Evolutionary conservation across 768 basidiomycete genomes (phyloP).

Genomic region (Kwoniella shandongensis): DNA sequence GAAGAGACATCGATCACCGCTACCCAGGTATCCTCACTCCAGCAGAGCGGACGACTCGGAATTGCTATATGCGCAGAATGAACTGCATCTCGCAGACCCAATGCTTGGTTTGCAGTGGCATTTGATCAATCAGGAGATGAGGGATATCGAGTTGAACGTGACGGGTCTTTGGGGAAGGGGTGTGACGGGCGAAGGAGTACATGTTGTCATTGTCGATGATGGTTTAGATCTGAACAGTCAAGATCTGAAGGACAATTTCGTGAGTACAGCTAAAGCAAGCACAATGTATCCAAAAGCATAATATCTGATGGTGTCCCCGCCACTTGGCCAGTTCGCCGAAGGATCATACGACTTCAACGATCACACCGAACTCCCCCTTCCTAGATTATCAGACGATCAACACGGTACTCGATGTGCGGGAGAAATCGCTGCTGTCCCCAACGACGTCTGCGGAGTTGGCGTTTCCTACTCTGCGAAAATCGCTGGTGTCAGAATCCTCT

Average conservation of each 20-base stretch:
- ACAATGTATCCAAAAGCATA: not conserved
- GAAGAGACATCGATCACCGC: constrained; percentile 47
- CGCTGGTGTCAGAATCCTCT: constrained; percentile 91
- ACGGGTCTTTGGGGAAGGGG: constrained; percentile 88
- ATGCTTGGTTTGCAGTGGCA: constrained; percentile 89
- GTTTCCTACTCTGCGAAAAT: constrained; percentile 89
- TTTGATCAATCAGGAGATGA: constrained; percentile 79
- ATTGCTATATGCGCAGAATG: constrained; percentile 57
- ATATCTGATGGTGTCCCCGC: not conserved
- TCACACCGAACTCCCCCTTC: constrained; percentile 80
- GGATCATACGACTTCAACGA: constrained; percentile 97
- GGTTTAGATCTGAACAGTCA: constrained; percentile 86
- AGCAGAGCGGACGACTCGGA: constrained; percentile 30
- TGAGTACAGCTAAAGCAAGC: constrained; percentile 56
- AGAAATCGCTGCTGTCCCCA: constrained; percentile 88
- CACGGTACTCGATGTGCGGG: constrained; percentile 98
- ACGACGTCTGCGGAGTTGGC: constrained; percentile 90
- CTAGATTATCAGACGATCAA: constrained; percentile 83
- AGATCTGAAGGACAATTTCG: constrained; percentile 89
- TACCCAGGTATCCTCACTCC: not conserved
- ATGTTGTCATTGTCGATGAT: constrained; percentile 89
- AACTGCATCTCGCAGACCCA: constrained; percentile 74
- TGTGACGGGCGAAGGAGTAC: constrained; percentile 79
- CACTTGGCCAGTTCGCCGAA: constrained; percentile 64
- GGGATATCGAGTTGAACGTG: constrained; percentile 79